Base-by-base conservation (phyloP, 805 yeast genomes). In the Ogataea angusta region DNA sequence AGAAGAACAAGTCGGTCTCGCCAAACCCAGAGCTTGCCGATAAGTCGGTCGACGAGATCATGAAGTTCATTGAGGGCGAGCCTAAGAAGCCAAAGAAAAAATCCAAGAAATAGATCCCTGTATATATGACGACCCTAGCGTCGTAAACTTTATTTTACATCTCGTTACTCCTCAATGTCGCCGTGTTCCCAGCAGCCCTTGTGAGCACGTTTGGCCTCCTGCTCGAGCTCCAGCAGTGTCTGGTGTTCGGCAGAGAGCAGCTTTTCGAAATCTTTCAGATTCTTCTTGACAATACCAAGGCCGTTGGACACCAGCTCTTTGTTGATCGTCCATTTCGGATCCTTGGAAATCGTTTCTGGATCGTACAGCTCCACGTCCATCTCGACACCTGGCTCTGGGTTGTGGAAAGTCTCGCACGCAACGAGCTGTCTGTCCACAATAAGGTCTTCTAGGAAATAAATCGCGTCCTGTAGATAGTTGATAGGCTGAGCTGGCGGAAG, bases 101-200 rank as follows among this genome's bases (percentile, higher is more conserved):
- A 38, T 56, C 53, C 13, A 50, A 41, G 23, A 46, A 47, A 23
- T 40, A 38, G 40, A 37, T 34, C 18, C 25, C 28, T 43, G 49
- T 46, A 46, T 40, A 46, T 46, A 46, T 6, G 21, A 19, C 18
- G 18, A 5, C 21, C 21, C 7, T 19, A 7, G 21, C 21, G 21
- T 19, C 21, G 21, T 19, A 7, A 19, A 17, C 3, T 19, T 19
- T 19, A 19, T 19, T 19, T 19, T 19, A 19, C 21, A 19, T 57
- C 54, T 7, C 78, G 83, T 41, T 77, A 82, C 40, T 69, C 78
- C 27, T 81, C 73, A 26, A 84, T 74, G 56, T 83, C 88, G 36
- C 90, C 90, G 51, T 75, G 79, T 61, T 80, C 78, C 90, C 90
- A 83, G 56, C 85, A 80, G 4, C 89, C 89, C 15, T 63, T 53